Percentiles rank a stretch among this genome's conserved stretches.
phyloP scores from a whole-genome alignment of 495 filamentous ascomycete species.

The Coniosporium apollinis region DNA sequence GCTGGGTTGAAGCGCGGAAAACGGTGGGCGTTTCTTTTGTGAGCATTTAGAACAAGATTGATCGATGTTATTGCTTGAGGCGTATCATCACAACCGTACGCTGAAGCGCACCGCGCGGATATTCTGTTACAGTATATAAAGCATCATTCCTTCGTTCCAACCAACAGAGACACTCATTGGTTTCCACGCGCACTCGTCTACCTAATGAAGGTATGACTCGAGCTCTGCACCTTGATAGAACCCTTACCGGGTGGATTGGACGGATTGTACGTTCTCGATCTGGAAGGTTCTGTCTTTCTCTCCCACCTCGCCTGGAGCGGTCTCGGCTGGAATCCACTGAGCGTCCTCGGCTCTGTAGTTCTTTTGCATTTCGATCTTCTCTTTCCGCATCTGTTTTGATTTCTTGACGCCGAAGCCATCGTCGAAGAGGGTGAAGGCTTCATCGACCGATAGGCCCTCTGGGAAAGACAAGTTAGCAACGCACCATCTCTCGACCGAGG shows the following conservation, averaged over 20 bases:
- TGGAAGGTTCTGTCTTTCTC: neutral
- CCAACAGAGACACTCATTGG: neutral
- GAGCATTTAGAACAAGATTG: neutral
- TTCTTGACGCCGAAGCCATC: neutral
- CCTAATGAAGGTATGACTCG: neutral
- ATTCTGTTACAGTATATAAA: neutral
- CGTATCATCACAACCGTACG: neutral
- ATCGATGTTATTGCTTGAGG: neutral
- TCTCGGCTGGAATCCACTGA: neutral
- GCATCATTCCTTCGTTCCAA: neutral
- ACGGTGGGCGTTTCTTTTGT: neutral
- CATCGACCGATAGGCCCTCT: neutral
- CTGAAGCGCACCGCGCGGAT: neutral
- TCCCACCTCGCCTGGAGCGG: neutral
- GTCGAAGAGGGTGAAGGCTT: neutral
- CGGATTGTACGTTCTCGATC: neutral
- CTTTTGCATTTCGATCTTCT: neutral
- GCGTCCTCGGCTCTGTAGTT: neutral
- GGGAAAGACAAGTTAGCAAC: neutral
- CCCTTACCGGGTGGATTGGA: neutral
- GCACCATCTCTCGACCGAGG: neutral
- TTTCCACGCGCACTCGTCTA: neutral
- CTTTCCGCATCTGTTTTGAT: neutral
- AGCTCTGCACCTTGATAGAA: neutral
- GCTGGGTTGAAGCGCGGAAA: neutral